Percentiles rank a stretch among this genome's conserved stretches.
phyloP scores from a whole-genome alignment of 2,329 filamentous ascomycete species.

The Xylaria sp. region DNA sequence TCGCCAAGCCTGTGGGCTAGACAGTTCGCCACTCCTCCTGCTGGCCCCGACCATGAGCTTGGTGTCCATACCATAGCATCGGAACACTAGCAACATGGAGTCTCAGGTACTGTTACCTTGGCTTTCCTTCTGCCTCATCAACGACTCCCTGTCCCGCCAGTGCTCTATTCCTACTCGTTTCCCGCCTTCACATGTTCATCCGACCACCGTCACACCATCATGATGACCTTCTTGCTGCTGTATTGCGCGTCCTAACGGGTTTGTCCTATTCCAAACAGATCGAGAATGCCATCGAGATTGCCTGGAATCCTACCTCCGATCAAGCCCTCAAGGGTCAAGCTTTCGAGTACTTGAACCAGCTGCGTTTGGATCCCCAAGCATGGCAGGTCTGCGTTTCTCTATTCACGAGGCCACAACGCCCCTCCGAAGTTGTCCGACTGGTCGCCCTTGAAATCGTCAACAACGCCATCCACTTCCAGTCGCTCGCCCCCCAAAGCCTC shows the following conservation, averaged over 20 bases:
- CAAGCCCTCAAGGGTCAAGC: conserved; percentile 73
- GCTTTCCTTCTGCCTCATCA: conserved; percentile 8
- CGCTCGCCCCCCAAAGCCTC: conserved; percentile 68
- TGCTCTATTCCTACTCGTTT: conserved; percentile 28
- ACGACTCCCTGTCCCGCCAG: neutral
- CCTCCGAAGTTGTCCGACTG: conserved; percentile 79
- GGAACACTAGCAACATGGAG: conserved; percentile 36
- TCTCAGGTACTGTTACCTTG: conserved; percentile 38
- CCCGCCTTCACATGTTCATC: conserved; percentile 10
- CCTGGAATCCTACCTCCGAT: conserved; percentile 75
- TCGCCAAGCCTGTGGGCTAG: neutral
- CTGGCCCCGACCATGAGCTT: conserved; percentile 24
- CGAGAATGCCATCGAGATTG: conserved; percentile 92
- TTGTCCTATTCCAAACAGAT: conserved; percentile 50
- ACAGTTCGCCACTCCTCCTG: conserved; percentile 8
- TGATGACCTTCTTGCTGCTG: conserved; percentile 4
- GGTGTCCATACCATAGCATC: conserved; percentile 25
- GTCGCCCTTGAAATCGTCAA: conserved; percentile 91
- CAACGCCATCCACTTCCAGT: conserved; percentile 75
- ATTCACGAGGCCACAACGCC: conserved; percentile 71
- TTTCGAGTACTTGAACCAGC: conserved; percentile 70
- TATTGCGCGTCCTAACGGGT: conserved; percentile 12
- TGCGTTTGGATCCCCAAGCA: conserved; percentile 75
- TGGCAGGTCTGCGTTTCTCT: conserved; percentile 87
- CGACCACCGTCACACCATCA: conserved; percentile 9